Evolutionary conservation across 2,329 filamentous ascomycete species (phyloP).

Genomic region (Arachnomyces sp.): DNA sequence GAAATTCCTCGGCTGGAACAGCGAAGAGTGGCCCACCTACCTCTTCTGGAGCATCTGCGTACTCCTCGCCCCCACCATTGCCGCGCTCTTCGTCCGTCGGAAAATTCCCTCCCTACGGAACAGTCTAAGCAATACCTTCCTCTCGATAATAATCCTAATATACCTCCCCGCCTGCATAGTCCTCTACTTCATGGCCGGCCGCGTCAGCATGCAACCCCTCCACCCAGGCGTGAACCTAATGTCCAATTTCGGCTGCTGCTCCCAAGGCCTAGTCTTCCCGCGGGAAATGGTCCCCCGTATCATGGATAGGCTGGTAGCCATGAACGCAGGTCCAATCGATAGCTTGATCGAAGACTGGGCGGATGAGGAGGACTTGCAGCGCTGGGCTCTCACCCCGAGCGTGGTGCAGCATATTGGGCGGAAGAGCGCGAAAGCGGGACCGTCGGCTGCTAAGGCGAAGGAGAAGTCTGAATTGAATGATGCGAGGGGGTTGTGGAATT

Average conservation of each 20-base stretch:
- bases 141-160: conserved; percentile 14
- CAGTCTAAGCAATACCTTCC: conserved; percentile 13
- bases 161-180: conserved; percentile 17
- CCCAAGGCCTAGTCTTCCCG: conserved; percentile 27
- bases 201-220: conserved; percentile 18
- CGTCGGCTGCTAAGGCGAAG: too few relatives aligned
- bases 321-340: conserved; percentile 18
- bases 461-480: not conserved
- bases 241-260: conserved; percentile 24
- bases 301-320: conserved; percentile 11
- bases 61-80: conserved; percentile 15
- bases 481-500: conserved; percentile 7
- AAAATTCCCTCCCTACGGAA: conserved; percentile 4
- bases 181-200: conserved; percentile 20
- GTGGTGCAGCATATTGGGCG: conserved; percentile 23
- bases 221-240: conserved; percentile 18
- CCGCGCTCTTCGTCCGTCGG: conserved; percentile 11
- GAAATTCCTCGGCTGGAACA: conserved; percentile 20
- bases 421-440: conserved; percentile 28
- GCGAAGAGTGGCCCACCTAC: conserved; percentile 28
- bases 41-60: conserved; percentile 21
- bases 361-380: conserved; percentile 17
- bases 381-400: conserved; percentile 25
- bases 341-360: conserved; percentile 21
- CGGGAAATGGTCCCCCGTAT: conserved; percentile 13